A percentile compares a stretch with the other conserved stretches of the same genome.
Evolutionary conservation across 768 basidiomycete genomes (phyloP).

Genomic region (Sarcodon aspratus): DNA sequence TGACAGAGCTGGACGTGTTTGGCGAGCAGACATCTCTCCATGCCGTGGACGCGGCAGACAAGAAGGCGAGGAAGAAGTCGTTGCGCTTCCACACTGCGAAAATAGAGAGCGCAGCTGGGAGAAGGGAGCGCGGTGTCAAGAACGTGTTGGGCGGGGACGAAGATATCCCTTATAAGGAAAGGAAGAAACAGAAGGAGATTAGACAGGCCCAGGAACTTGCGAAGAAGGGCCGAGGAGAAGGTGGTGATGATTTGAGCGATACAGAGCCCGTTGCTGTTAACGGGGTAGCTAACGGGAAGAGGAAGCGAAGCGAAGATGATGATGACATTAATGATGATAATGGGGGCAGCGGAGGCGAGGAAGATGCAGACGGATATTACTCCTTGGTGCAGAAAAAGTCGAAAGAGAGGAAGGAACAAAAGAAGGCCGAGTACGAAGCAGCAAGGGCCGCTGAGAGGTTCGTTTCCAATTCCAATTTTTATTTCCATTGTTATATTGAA

Average conservation of each 20-base stretch:
- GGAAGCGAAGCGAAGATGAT: slow-evolving; percentile 26
- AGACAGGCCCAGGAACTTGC: slow-evolving; percentile 44
- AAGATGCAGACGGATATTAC: slow-evolving; percentile 66
- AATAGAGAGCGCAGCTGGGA: slow-evolving; percentile 72
- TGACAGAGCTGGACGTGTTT: slow-evolving; percentile 33
- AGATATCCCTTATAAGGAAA: slow-evolving; percentile 83
- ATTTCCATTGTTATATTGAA: background rate
- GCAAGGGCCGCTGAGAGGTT: slow-evolving; percentile 45
- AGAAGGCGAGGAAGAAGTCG: slow-evolving; percentile 67
- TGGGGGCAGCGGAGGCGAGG: slow-evolving; percentile 4
- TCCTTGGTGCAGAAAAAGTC: slow-evolving; percentile 73
- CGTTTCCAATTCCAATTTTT: slow-evolving; percentile 12
- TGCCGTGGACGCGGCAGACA: slow-evolving; percentile 71
- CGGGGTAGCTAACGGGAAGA: slow-evolving; percentile 16
- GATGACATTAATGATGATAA: slow-evolving; percentile 21
- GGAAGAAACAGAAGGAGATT: slow-evolving; percentile 50
- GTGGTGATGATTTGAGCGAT: slow-evolving; percentile 60
- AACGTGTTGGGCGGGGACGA: slow-evolving; percentile 82
- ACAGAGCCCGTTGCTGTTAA: slow-evolving; percentile 29
- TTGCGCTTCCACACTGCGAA: slow-evolving; percentile 90
- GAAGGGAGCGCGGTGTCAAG: slow-evolving; percentile 62
- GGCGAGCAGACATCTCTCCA: slow-evolving; percentile 68
- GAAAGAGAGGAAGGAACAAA: slow-evolving; percentile 63
- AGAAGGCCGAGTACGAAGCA: slow-evolving; percentile 75
- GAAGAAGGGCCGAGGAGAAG: slow-evolving; percentile 32